Evolutionary conservation across 805 yeast species (phyloP), one percentile per base, ranked within the genome.

Genomic region (Ogataea degrootiae): DNA sequence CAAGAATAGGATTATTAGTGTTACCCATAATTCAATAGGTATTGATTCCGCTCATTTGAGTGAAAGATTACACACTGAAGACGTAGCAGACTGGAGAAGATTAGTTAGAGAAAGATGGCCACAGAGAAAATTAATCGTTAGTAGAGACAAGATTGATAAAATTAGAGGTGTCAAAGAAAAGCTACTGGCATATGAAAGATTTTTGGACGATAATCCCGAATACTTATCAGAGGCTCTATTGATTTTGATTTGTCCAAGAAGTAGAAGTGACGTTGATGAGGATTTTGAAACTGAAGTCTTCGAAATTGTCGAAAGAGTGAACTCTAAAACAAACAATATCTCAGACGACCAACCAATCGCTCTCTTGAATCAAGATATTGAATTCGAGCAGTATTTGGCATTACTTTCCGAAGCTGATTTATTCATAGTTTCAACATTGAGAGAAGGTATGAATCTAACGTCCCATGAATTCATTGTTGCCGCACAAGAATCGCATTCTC

Each of bases 391-490:
- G 66, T 94, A 94, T 62, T 65, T 94, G 49, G 98, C 96, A 0
- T 69, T 94, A 43, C 76, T 87, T 41, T 71, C 82, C 35, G 97
- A 90, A 61, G 96, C 98, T 1, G 95, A 88, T 55, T 73, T 81
- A 1, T 94, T 94, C 60, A 82, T 87, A 39, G 97, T 92, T 2
- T 83, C 95, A 9, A 87, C 96, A 1, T 78, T 92, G 74, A 82
- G 99, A 62, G 99, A 94, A 66, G 99, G 99, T 23, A 87, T 94
- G 90, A 94, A 94, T 59, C 73, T 94, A 60, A 91, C 98, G 0
- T 92, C 97, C 57, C 99, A 94, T 62, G 99, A 94, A 64, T 94
- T 85, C 63, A 77, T 90, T 38, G 84, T 83, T 46, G 87, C 96
- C 23, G 79, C 94, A 1, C 68, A 73, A 21, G 80, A 77, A 38